phyloP scores from a whole-genome alignment of 371 early-diverging fungal species.

The Entomophthora muscae region DNA sequence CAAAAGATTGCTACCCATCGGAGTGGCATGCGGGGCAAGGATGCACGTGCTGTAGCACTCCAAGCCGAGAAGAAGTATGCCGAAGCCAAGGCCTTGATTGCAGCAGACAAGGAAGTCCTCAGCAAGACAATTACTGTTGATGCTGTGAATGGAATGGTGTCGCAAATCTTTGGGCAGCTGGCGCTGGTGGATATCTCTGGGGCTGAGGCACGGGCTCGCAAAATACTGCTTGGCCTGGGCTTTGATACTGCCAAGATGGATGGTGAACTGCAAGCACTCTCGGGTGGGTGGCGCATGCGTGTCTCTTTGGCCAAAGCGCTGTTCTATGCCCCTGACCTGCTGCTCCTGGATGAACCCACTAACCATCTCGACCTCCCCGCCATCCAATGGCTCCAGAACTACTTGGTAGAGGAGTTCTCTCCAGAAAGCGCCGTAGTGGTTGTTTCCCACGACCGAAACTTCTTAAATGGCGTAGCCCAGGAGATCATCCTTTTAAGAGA shows the following conservation, averaged over 20 bases:
- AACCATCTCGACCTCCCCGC: slow-evolving; percentile 70
- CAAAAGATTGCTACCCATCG: slow-evolving; percentile 48
- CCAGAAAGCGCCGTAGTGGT: slow-evolving; percentile 39
- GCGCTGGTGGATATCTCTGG: slow-evolving; percentile 25
- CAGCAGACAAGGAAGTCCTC: neutral
- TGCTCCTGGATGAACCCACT: slow-evolving; percentile 80
- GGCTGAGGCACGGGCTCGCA: slow-evolving; percentile 33
- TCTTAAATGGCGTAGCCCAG: slow-evolving; percentile 40
- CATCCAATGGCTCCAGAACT: slow-evolving; percentile 58
- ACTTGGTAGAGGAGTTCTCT: slow-evolving; percentile 24
- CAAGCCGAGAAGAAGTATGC: slow-evolving; percentile 29
- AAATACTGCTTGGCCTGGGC: slow-evolving; percentile 37
- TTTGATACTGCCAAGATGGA: slow-evolving; percentile 25
- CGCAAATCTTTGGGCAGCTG: slow-evolving; percentile 26
- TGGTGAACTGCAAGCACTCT: slow-evolving; percentile 27
- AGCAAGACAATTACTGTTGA: neutral
- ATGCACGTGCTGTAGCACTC: slow-evolving; percentile 40
- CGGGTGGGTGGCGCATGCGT: slow-evolving; percentile 84
- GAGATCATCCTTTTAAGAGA: slow-evolving; percentile 56
- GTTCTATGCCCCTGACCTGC: slow-evolving; percentile 51
- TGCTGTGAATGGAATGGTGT: slow-evolving; percentile 23
- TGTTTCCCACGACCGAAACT: slow-evolving; percentile 66
- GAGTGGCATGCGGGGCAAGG: slow-evolving; percentile 59
- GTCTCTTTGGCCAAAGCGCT: slow-evolving; percentile 67
- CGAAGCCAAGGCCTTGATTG: slow-evolving; percentile 11